Evolutionary conservation across 768 basidiomycete genomes (phyloP).

Genomic region (Macrolepiota fuliginosa): DNA sequence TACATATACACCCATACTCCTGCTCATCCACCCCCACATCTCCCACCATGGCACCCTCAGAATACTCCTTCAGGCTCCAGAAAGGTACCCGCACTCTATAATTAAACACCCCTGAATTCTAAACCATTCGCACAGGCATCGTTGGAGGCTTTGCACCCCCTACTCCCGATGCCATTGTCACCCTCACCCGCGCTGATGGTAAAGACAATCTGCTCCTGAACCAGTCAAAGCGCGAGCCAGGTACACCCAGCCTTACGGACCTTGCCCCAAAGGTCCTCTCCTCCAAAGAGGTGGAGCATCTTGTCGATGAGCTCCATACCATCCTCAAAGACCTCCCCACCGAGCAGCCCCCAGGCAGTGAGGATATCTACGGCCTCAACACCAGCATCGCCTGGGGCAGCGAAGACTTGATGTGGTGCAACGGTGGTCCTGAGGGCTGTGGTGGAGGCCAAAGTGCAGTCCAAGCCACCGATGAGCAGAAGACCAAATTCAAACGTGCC

Average conservation of each 20-base stretch:
- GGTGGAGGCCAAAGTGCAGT: slow-evolving; percentile 46
- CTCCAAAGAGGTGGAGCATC: slow-evolving; percentile 28
- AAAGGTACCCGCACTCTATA: slow-evolving; percentile 29
- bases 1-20: neutral
- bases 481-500: slow-evolving; percentile 65
- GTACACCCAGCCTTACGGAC: slow-evolving; percentile 40
- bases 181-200: slow-evolving; percentile 39
- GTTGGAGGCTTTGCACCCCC: slow-evolving; percentile 74
- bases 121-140: slow-evolving; percentile 49
- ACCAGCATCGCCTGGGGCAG: slow-evolving; percentile 62
- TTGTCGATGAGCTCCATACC: slow-evolving; percentile 54
- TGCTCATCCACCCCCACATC: slow-evolving; percentile 12
- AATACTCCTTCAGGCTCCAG: slow-evolving; percentile 60
- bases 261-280: slow-evolving; percentile 40
- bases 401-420: slow-evolving; percentile 57
- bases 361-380: slow-evolving; percentile 74
- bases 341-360: slow-evolving; percentile 52
- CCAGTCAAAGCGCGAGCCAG: slow-evolving; percentile 45
- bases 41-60: slow-evolving; percentile 38
- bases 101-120: neutral
- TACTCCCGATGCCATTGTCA: slow-evolving; percentile 52
- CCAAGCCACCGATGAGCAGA: slow-evolving; percentile 57
- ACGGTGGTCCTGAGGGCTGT: slow-evolving; percentile 62
- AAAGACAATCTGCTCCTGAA: slow-evolving; percentile 40
- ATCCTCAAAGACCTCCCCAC: slow-evolving; percentile 62